Percentiles rank a stretch among this genome's conserved stretches.
Evolutionary conservation across 2,329 filamentous ascomycete species (phyloP).

Genomic region (Neopestalotiopsis sp.): DNA sequence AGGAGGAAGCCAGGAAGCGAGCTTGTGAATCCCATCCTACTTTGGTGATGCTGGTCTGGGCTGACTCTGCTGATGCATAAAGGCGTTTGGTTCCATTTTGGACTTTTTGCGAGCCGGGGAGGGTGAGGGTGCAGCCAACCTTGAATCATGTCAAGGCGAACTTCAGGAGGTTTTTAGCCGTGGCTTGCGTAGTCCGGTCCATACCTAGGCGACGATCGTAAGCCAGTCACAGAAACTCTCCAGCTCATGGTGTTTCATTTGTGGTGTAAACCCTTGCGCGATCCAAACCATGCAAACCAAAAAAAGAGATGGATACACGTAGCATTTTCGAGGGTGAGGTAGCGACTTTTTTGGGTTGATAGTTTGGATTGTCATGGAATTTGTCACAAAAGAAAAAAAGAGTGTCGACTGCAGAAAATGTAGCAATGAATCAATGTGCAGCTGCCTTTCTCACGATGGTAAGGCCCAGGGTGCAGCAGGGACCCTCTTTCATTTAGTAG

Average conservation of each 20-base stretch:
- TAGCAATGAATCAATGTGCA: background rate
- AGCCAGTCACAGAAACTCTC: background rate
- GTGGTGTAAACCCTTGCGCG: background rate
- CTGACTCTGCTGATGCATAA: background rate
- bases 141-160: slow-evolving; percentile 1
- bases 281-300: background rate
- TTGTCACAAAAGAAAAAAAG: too few relatives aligned
- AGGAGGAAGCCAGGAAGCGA: background rate
- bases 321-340: background rate
- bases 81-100: background rate
- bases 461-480: background rate
- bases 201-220: slow-evolving; percentile 2
- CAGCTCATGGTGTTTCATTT: background rate
- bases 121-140: background rate
- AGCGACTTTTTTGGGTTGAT: too few relatives aligned
- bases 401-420: background rate
- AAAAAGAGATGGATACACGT: background rate
- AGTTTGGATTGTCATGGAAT: too few relatives aligned
- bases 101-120: background rate
- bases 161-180: background rate
- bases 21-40: background rate
- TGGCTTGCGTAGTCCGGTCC: background rate
- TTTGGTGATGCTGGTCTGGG: background rate
- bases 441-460: background rate
- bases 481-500: slow-evolving; percentile 16